These are phyloP conservation scores for Colletotrichum somersetense DNA, from an alignment of 2,329 filamentous ascomycete genomes.

Conservation along the genomic window DNA sequence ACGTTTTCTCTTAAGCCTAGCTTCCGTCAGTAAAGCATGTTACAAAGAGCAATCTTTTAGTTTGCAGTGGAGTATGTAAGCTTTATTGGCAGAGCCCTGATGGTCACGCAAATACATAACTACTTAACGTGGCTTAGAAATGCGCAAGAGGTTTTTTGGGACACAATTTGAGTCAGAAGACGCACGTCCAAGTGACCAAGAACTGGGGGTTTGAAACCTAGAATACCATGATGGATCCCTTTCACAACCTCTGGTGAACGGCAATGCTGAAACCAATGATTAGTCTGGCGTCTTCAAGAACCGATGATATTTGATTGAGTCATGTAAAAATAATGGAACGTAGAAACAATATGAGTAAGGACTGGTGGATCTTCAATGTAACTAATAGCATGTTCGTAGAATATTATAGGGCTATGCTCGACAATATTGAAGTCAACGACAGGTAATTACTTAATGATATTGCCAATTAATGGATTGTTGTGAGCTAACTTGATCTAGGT, in stretches of 20 bases:
- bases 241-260: background rate
- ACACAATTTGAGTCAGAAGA: too few species aligned
- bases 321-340: background rate
- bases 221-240: background rate
- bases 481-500: too few species aligned
- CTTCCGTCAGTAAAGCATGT: too few species aligned
- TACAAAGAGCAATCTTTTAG: accelerated
- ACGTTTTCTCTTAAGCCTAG: too few species aligned
- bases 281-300: background rate
- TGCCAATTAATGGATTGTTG: too few species aligned
- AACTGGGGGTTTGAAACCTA: too few species aligned
- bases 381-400: too few species aligned
- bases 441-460: too few species aligned
- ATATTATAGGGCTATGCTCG: background rate
- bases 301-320: too few species aligned
- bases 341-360: background rate
- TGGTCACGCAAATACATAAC: background rate
- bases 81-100: too few species aligned
- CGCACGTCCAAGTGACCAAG: too few species aligned
- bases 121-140: background rate
- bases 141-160: background rate
- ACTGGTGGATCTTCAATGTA: background rate
- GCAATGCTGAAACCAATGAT: background rate
- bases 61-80: background rate
- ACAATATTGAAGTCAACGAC: accelerated